Evolutionary conservation across 2,329 filamentous ascomycete species (phyloP).

Genomic region (Scortechinia acanthostroma): DNA sequence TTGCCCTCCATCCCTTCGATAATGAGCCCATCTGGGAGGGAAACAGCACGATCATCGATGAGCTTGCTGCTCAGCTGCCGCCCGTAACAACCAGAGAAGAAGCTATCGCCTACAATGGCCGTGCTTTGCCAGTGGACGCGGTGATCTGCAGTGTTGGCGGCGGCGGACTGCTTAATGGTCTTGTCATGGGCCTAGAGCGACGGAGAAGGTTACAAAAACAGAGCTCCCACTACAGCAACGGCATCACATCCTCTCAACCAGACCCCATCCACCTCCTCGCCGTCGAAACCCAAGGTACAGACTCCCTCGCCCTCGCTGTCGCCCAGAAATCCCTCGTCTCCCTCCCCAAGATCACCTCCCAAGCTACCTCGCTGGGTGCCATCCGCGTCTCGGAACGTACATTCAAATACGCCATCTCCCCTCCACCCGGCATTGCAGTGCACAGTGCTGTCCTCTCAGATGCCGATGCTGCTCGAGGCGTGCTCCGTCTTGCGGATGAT

Average conservation of each 20-base stretch:
- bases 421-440: not conserved
- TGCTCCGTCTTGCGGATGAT: slow-evolving; percentile 1
- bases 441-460: not conserved
- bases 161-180: not conserved
- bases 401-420: not conserved
- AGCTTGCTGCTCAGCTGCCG: slow-evolving; percentile 13
- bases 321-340: slow-evolving; percentile 8
- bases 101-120: slow-evolving; percentile 12
- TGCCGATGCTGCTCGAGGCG: not conserved
- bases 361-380: not conserved
- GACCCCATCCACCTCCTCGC: slow-evolving; percentile 8
- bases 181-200: not conserved
- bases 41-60: slow-evolving; percentile 31
- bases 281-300: not conserved
- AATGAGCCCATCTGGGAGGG: slow-evolving; percentile 33
- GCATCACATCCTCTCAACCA: not conserved
- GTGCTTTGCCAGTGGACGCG: slow-evolving; percentile 10
- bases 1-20: slow-evolving; percentile 32
- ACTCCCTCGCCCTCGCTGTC: not conserved
- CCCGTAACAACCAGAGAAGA: slow-evolving; percentile 5
- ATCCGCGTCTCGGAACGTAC: not conserved
- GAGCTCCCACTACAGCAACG: slow-evolving; percentile 4
- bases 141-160: slow-evolving; percentile 1
- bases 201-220: too few species aligned
- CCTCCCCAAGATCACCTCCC: slow-evolving; percentile 2